These are phyloP conservation scores for Mycoemilia scoparia DNA, from an alignment of 192 early-diverging fungal species.

Conservation along the genomic window DNA sequence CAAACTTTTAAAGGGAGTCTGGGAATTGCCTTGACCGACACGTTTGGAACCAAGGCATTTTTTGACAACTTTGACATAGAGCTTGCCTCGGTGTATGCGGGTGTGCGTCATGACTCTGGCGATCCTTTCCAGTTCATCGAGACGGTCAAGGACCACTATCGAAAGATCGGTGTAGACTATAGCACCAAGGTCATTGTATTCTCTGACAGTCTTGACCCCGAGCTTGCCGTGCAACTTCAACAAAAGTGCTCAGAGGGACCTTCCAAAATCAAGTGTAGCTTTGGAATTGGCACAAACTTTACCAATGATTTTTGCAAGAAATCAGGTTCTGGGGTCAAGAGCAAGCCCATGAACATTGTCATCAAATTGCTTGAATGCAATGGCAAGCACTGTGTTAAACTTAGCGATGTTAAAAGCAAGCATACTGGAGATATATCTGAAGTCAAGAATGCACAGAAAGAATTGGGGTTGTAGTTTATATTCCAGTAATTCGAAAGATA, in stretches of 20 bases:
- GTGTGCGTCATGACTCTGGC: conserved; percentile 61
- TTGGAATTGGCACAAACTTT: conserved; percentile 59
- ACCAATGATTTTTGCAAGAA: conserved; percentile 45
- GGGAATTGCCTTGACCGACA: conserved; percentile 54
- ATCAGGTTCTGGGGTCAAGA: conserved; percentile 8
- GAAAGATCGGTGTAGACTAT: conserved; percentile 33
- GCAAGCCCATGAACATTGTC: conserved; percentile 49
- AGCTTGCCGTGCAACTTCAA: conserved; percentile 30
- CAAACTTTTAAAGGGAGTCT: conserved; percentile 32
- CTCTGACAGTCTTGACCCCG: conserved; percentile 43
- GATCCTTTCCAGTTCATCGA: conserved; percentile 41
- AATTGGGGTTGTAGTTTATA: conserved; percentile 10
- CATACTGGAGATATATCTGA: conserved; percentile 34
- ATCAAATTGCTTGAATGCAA: conserved; percentile 47
- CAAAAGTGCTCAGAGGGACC: conserved; percentile 18
- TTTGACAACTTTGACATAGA: conserved; percentile 36
- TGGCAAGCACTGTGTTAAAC: conserved; percentile 40
- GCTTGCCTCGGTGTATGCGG: conserved; percentile 30
- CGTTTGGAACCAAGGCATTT: conserved; percentile 45
- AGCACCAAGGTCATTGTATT: conserved; percentile 47
- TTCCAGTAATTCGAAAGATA: too few species aligned
- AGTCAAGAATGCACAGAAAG: conserved; percentile 25
- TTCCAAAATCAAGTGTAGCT: conserved; percentile 33
- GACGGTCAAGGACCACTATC: conserved; percentile 36
- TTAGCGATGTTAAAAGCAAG: conserved; percentile 49